A percentile compares a stretch with the other conserved stretches of the same genome.
Evolutionary conservation across 2,329 filamentous ascomycete genomes (phyloP).

Genomic region (Aspergillus sp.): DNA sequence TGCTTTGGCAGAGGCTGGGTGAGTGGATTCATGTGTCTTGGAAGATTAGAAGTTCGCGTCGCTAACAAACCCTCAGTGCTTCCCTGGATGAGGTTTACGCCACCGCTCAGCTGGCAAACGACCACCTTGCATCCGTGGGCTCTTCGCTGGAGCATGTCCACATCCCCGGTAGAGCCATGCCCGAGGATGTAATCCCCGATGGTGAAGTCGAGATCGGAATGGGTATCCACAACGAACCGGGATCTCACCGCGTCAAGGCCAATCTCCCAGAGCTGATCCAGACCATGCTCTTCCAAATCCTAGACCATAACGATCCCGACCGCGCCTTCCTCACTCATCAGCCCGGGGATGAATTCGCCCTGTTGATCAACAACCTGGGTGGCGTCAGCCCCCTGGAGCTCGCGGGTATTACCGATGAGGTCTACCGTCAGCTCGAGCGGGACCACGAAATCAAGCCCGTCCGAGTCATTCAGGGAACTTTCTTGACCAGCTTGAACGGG

Average conservation of each 20-base stretch:
- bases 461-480: conserved; percentile 64
- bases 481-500: conserved; percentile 71
- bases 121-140: conserved; percentile 81
- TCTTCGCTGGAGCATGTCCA: conserved; percentile 89
- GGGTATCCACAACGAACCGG: conserved; percentile 70
- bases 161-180: conserved; percentile 70
- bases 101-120: conserved; percentile 68
- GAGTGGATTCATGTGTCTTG: conserved; percentile 20
- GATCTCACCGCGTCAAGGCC: conserved; percentile 53
- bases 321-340: conserved; percentile 61
- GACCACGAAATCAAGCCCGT: conserved; percentile 61
- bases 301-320: conserved; percentile 63
- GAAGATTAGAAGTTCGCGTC: neutral
- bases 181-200: conserved; percentile 52
- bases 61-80: conserved; percentile 28
- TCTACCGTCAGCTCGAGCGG: conserved; percentile 59
- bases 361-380: conserved; percentile 69
- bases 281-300: conserved; percentile 64
- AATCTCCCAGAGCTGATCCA: conserved; percentile 52
- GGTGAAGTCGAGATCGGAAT: conserved; percentile 68
- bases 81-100: conserved; percentile 69
- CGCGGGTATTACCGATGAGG: conserved; percentile 66
- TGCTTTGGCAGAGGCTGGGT: conserved; percentile 73
- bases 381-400: conserved; percentile 67
- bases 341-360: conserved; percentile 59